A percentile compares a stretch with the other conserved stretches of the same genome.
Conservation (phyloP, 495 filamentous ascomycete species). For the Neurospora discreta region DNA sequence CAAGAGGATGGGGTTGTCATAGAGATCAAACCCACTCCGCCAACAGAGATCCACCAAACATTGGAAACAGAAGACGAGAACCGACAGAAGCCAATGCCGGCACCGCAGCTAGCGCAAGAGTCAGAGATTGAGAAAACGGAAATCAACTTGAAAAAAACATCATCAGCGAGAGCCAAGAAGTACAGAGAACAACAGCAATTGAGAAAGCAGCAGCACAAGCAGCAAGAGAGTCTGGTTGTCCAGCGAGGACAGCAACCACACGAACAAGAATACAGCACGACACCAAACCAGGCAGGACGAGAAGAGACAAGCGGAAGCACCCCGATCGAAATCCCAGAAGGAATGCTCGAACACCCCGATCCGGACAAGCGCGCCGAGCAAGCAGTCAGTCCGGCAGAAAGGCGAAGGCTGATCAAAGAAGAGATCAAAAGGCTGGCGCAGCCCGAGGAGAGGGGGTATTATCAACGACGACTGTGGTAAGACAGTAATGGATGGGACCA, state of each 20-base stretch:
- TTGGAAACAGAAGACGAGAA: conserved; percentile 15
- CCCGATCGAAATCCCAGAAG: background rate
- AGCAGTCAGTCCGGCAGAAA: conserved; percentile 34
- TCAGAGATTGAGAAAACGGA: background rate
- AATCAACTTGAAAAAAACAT: background rate
- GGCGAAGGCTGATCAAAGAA: conserved; percentile 38
- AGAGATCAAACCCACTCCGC: conserved; percentile 21
- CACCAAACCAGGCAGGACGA: background rate
- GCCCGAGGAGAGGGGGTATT: conserved; percentile 29
- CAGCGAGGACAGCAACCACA: background rate
- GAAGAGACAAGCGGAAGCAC: background rate
- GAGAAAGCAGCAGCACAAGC: background rate
- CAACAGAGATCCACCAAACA: conserved; percentile 7
- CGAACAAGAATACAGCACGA: background rate
- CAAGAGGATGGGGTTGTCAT: conserved; percentile 10
- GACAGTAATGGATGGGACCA: background rate
- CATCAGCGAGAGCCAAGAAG: background rate
- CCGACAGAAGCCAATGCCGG: background rate
- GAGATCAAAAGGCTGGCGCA: conserved; percentile 35
- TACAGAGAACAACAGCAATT: background rate
- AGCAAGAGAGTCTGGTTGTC: background rate
- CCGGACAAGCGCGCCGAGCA: conserved; percentile 10
- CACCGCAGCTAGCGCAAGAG: background rate
- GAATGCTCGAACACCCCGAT: background rate
- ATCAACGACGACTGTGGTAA: conserved; percentile 37